Percentiles rank a stretch among this genome's conserved stretches.
Evolutionary conservation across 768 basidiomycete species (phyloP).

Genomic region (Boletus sensibilis): DNA sequence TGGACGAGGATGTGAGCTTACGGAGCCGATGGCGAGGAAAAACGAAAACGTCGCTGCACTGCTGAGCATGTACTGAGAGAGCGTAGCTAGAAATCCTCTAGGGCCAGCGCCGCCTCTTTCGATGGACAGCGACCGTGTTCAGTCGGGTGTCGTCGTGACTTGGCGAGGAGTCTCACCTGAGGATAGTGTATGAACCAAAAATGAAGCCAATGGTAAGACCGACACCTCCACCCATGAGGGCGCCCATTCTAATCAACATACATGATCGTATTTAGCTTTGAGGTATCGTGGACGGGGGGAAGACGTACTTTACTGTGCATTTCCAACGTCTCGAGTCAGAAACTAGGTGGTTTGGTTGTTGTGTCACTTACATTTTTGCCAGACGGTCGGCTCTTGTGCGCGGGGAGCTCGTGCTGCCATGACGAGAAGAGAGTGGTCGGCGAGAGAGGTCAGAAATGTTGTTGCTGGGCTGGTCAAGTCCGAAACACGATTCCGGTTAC

Average conservation of each 20-base stretch:
- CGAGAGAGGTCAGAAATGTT: background rate
- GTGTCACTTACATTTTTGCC: slow-evolving; percentile 65
- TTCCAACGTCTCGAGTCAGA: slow-evolving; percentile 11
- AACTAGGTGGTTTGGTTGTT: background rate
- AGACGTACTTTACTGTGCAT: slow-evolving; percentile 57
- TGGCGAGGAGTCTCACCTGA: slow-evolving; percentile 56
- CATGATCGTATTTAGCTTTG: slow-evolving; percentile 5
- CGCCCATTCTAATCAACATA: slow-evolving; percentile 71
- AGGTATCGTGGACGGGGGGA: background rate
- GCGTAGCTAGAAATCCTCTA: slow-evolving; percentile 82
- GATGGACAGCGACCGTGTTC: background rate
- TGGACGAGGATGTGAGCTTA: slow-evolving; percentile 38
- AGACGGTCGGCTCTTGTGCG: slow-evolving; percentile 59
- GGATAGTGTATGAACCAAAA: slow-evolving; percentile 90
- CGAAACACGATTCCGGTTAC: slow-evolving; percentile 1
- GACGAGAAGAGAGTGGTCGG: slow-evolving; percentile 3
- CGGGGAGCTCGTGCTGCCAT: slow-evolving; percentile 37
- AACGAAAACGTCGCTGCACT: slow-evolving; percentile 97
- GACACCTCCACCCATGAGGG: slow-evolving; percentile 89
- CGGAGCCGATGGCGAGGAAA: slow-evolving; percentile 94
- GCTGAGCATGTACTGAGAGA: slow-evolving; percentile 98
- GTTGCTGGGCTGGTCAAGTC: slow-evolving; percentile 1
- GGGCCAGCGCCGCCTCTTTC: slow-evolving; percentile 86
- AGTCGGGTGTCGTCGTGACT: background rate
- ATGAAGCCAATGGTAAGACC: slow-evolving; percentile 97